A percentile compares a stretch with the other conserved stretches of the same genome.
These are phyloP conservation scores for Aspergillus bridgeri DNA, from an alignment of 495 filamentous ascomycete species.

Conservation along the genomic window DNA sequence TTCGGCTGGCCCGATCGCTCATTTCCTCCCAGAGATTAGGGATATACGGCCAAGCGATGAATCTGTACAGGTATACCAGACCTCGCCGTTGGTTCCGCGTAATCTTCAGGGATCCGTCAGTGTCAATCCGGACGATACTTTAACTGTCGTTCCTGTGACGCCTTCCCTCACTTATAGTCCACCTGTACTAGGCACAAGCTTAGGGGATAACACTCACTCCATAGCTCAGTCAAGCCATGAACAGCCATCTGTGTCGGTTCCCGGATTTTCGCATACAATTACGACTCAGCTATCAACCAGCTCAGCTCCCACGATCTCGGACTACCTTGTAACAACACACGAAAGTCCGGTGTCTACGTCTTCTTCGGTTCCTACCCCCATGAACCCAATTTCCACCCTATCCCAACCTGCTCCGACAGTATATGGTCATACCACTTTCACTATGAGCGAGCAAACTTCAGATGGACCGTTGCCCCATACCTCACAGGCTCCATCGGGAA, in stretches of 20 bases:
- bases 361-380: background rate
- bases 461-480: background rate
- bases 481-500: background rate
- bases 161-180: background rate
- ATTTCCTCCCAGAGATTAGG: background rate
- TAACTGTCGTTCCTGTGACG: background rate
- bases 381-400: background rate
- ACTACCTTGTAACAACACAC: background rate
- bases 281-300: background rate
- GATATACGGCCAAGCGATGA: background rate
- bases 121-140: background rate
- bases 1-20: conserved; percentile 40
- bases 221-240: background rate
- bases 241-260: background rate
- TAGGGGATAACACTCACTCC: background rate
- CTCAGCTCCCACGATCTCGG: background rate
- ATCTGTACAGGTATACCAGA: background rate
- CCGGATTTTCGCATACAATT: background rate
- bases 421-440: background rate
- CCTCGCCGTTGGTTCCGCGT: background rate
- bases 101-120: background rate
- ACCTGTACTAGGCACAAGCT: background rate
- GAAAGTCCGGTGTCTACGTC: background rate
- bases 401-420: background rate
- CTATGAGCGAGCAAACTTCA: background rate